These are phyloP conservation scores for Dendrobium officinale DNA, from an alignment of 106 monocot species.

Conservation along the genomic window DNA sequence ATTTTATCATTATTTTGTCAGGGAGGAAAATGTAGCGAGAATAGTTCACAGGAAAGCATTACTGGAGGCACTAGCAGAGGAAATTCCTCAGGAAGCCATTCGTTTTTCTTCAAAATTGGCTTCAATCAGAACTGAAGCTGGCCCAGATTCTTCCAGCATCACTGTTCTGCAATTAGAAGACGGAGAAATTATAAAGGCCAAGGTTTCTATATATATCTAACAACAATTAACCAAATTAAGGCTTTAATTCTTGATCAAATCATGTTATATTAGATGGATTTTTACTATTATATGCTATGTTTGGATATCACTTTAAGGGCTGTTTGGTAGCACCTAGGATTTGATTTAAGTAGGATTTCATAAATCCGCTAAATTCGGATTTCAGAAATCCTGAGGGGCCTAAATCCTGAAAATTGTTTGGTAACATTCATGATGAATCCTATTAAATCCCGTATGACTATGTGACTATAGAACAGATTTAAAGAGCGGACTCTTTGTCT, in stretches of 20 bases:
- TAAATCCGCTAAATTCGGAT: too few species aligned
- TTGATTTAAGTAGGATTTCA: too few species aligned
- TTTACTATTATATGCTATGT: too few species aligned
- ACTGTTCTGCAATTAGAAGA: slow-evolving; percentile 40
- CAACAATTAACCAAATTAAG: not conserved
- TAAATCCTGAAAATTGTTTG: too few species aligned
- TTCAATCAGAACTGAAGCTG: slow-evolving; percentile 20
- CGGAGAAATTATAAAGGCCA: slow-evolving; percentile 45
- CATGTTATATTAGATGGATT: too few species aligned
- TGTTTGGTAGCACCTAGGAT: too few species aligned
- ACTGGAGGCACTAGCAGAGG: slow-evolving; percentile 38
- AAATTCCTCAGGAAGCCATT: slow-evolving; percentile 43
- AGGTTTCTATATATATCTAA: slow-evolving; percentile 22
- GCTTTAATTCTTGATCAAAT: not conserved
- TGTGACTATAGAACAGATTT: too few species aligned
- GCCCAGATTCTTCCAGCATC: not conserved
- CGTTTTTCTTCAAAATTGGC: slow-evolving; percentile 47
- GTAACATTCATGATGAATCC: too few species aligned
- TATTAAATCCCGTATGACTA: too few species aligned
- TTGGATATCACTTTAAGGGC: too few species aligned
- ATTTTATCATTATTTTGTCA: not conserved
- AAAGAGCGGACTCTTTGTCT: too few species aligned
- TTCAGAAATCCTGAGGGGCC: too few species aligned
- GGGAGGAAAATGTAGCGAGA: not conserved
- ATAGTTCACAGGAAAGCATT: slow-evolving; percentile 36